A percentile compares a stretch with the other conserved stretches of the same genome.
phyloP scores from a whole-genome alignment of 2,329 filamentous ascomycete genomes.

The Hymenoscyphus linearis region DNA sequence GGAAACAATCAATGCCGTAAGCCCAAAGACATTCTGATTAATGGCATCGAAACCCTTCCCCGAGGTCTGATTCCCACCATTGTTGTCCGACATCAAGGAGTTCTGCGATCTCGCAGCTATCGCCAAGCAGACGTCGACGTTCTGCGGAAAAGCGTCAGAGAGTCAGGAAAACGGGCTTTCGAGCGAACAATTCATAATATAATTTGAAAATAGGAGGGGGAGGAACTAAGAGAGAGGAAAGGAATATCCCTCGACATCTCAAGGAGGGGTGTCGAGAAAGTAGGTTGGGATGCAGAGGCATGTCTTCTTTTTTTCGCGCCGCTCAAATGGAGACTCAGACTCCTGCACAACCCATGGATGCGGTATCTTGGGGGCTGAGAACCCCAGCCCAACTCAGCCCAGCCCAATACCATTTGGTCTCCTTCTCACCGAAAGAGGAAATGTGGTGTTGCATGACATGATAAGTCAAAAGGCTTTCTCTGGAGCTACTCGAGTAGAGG shows the following conservation, averaged over 20 bases:
- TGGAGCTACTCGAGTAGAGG: background rate
- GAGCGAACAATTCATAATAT: conserved; percentile 1
- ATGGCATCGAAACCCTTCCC: conserved; percentile 18
- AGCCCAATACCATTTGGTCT: background rate
- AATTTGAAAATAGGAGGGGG: background rate
- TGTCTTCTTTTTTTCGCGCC: background rate
- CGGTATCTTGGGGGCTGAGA: background rate
- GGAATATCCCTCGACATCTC: background rate
- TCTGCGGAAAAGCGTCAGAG: background rate
- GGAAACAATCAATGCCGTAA: conserved; percentile 33
- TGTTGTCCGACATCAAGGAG: background rate
- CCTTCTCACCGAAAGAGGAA: background rate
- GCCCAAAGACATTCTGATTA: conserved; percentile 28
- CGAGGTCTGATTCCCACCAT: background rate
- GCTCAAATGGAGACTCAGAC: background rate
- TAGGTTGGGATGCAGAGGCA: background rate
- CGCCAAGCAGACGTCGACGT: background rate
- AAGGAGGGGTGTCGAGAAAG: background rate
- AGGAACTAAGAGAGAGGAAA: background rate
- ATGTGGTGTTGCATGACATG: background rate
- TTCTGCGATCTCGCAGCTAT: background rate
- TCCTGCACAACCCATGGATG: background rate
- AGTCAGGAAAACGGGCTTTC: conserved; percentile 3
- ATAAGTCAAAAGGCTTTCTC: background rate
- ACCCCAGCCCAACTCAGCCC: background rate